Base-by-base conservation (phyloP, 2,329 filamentous ascomycete genomes). In the Aureobasidium sp. region DNA sequence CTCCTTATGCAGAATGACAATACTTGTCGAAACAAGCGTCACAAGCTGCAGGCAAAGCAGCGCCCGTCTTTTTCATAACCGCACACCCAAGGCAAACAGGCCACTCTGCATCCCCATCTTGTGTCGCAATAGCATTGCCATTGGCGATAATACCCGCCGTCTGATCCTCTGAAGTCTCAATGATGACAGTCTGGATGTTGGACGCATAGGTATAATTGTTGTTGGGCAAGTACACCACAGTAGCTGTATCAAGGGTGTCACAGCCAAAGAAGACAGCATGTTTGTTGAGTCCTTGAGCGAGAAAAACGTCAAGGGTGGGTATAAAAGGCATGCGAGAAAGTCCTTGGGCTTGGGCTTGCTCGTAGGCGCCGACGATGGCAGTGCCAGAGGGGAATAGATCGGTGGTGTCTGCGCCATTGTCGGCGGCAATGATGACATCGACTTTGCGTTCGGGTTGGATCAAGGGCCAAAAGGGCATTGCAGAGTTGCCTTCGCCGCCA, bases 181-280 rank as follows among this genome's bases (percentile, higher is more conserved):
- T 60, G 61, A 76, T 69, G 6, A 54, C 62, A 17, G 68, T 75
- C 1, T 70, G 37, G 24, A 68, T 66, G 19, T 74, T 74, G 1
- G 70, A 73, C 5, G 68, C 65, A 57, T 68, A 73, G 0, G 66
- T 73, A 61, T 75, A 79, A 14, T 72, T 66, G 9, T 68, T 66
- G 63, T 81, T 81, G 1, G 78, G 79, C 40, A 81, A 63, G 59
- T 73, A 78, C n/a, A 78, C 68, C 35, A 78, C 71, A 49, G 71
- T 70, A 9, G 70, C 53, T 9, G 68, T 67, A 17, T 62, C 63
- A 0, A 65, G 22, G 14, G 71, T 64, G 66, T 81, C 74, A 74
- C 85, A 87, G 67, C 85, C 85, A 71, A 87, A 87, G 70, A 88
- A 87, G 56, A 79, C 79, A 0, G 85, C 84, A 40, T 78, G 77